A percentile compares a stretch with the other conserved stretches of the same genome.
Conservation (phyloP, 2,329 filamentous ascomycete species). For the Plectosphaerella cucumerina region DNA sequence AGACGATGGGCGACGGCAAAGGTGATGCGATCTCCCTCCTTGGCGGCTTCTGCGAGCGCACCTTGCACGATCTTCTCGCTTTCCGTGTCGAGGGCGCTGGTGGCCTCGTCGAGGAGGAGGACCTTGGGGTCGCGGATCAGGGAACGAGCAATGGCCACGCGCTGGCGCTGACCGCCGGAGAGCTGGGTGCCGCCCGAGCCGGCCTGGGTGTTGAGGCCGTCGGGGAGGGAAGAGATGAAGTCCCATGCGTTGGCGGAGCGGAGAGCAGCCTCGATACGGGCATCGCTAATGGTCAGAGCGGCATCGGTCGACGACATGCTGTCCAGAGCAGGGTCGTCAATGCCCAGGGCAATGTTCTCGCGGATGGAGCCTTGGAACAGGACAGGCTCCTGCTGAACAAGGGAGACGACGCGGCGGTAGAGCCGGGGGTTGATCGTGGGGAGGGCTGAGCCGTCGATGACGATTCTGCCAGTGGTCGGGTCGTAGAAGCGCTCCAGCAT, state of each 20-base stretch:
- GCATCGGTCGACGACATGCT: constrained; percentile 11
- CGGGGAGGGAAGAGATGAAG: constrained; percentile 31
- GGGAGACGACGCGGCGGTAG: constrained; percentile 47
- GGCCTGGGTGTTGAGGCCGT: constrained; percentile 57
- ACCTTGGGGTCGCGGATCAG: constrained; percentile 64
- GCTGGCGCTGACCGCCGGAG: constrained; percentile 69
- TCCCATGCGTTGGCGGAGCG: constrained; percentile 44
- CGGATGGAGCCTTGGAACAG: constrained; percentile 43
- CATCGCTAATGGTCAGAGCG: constrained; percentile 20
- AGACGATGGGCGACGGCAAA: constrained; percentile 62
- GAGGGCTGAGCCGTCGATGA: constrained; percentile 38
- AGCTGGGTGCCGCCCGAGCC: constrained; percentile 65
- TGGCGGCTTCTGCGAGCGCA: constrained; percentile 42
- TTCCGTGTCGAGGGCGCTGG: constrained; percentile 58
- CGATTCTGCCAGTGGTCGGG: constrained; percentile 38
- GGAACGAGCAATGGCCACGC: constrained; percentile 68
- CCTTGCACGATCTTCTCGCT: constrained; percentile 62
- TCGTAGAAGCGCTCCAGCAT: constrained; percentile 44
- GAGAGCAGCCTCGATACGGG: constrained; percentile 37
- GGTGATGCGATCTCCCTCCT: constrained; percentile 40
- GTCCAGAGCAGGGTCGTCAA: constrained; percentile 20
- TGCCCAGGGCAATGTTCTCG: constrained; percentile 40
- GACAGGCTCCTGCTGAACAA: constrained; percentile 56
- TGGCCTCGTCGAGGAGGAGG: constrained; percentile 71
- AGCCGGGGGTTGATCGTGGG: constrained; percentile 38